Evolutionary conservation across 768 basidiomycete species (phyloP).

Genomic region (Grammothele lineata): DNA sequence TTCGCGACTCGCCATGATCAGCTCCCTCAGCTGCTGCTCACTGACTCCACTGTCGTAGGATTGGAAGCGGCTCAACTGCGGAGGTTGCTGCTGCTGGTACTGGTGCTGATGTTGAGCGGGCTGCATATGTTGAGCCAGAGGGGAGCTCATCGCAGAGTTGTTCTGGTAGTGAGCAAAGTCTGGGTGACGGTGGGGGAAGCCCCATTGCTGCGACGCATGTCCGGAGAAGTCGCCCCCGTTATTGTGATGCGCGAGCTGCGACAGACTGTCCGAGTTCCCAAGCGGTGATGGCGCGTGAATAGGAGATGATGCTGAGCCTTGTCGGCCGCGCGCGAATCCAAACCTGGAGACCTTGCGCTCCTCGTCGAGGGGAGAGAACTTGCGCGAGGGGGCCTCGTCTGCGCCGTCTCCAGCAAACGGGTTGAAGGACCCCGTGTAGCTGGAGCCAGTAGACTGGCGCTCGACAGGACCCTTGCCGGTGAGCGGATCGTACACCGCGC

Average conservation of each 20-base stretch:
- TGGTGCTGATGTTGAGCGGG: conserved; percentile 28
- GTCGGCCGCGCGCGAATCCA: conserved; percentile 73
- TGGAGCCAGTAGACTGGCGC: conserved; percentile 42
- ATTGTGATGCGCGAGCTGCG: conserved; percentile 44
- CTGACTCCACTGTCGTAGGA: conserved; percentile 58
- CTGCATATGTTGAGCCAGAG: conserved; percentile 44
- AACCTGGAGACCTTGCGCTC: conserved; percentile 78
- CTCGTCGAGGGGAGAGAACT: conserved; percentile 44
- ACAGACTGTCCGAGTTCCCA: conserved; percentile 41
- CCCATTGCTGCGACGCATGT: conserved; percentile 43
- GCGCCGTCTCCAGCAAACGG: conserved; percentile 60
- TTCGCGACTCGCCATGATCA: conserved; percentile 69
- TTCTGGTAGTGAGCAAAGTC: conserved; percentile 36
- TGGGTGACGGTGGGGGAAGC: conserved; percentile 35
- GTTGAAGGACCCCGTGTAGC: conserved; percentile 75
- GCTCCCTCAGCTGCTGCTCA: conserved; percentile 73
- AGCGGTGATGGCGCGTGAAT: conserved; percentile 53
- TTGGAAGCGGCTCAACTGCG: conserved; percentile 41
- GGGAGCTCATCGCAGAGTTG: conserved; percentile 38
- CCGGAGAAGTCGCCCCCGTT: conserved; percentile 24
- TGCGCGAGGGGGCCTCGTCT: conserved; percentile 39
- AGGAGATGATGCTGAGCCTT: conserved; percentile 61
- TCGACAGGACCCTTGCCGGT: conserved; percentile 39
- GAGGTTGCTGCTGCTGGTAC: conserved; percentile 11
- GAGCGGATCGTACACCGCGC: conserved; percentile 54